Evolutionary conservation across 441 rosid genomes (phyloP).

Genomic region (Corymbia citriodora): DNA sequence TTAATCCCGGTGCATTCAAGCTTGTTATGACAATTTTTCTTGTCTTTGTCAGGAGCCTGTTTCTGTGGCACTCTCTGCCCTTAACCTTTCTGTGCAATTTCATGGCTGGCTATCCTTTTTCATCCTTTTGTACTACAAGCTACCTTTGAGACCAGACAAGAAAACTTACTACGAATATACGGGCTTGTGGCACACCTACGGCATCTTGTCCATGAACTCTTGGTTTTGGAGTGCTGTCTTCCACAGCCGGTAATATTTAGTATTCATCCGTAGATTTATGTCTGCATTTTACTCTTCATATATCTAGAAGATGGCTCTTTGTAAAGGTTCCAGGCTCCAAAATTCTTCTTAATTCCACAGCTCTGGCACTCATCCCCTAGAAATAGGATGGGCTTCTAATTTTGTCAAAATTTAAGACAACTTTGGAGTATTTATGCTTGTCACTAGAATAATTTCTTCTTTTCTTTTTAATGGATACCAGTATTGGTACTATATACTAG

Average conservation of each 20-base stretch:
- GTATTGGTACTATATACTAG: not conserved
- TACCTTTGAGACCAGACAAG: conserved; percentile 58
- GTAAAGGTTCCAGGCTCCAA: not conserved
- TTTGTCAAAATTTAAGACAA: not conserved
- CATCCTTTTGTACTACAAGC: conserved; percentile 62
- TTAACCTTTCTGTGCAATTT: conserved; percentile 80
- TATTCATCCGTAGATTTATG: not conserved
- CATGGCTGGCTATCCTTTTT: conserved; percentile 91
- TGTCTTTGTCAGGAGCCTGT: conserved; percentile 56
- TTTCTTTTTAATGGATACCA: not conserved
- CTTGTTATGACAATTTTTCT: not conserved
- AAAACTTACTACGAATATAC: conserved; percentile 67
- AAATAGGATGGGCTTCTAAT: not conserved
- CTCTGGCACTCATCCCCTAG: not conserved
- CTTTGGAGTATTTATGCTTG: not conserved
- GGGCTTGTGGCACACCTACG: conserved; percentile 75
- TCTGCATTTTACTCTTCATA: not conserved
- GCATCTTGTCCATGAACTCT: conserved; percentile 64
- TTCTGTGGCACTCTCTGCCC: conserved; percentile 84
- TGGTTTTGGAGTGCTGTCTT: conserved; percentile 96
- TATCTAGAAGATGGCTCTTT: not conserved
- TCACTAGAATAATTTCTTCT: not conserved
- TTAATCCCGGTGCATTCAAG: not conserved
- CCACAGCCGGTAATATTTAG: conserved; percentile 54
- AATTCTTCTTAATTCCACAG: not conserved